Conservation (phyloP, 2,329 filamentous ascomycete species). For the Fusarium denticulatum region DNA sequence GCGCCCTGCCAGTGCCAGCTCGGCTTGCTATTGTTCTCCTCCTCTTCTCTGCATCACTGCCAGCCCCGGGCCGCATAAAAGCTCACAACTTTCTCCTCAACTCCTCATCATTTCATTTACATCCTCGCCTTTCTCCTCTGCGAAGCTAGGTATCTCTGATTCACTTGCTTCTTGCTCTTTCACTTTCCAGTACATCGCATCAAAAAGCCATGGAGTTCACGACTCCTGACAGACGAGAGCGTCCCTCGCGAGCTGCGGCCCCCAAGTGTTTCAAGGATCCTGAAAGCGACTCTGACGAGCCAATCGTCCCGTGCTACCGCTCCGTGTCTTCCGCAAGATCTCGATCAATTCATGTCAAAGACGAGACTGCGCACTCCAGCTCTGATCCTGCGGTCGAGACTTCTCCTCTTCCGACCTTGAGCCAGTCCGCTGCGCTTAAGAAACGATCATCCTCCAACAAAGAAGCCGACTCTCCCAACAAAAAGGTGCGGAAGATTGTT, state of each 20-base stretch:
- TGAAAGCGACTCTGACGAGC: conserved; percentile 1
- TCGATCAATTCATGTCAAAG: not conserved
- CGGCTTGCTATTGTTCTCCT: not conserved
- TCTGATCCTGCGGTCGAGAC: not conserved
- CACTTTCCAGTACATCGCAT: not conserved
- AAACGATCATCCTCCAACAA: conserved; percentile 1
- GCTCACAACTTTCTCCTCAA: not conserved
- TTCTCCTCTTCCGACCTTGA: not conserved
- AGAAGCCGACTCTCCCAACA: not conserved
- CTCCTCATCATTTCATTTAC: not conserved
- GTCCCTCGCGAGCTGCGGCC: conserved; percentile 13
- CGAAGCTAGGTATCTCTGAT: not conserved
- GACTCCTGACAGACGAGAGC: conserved; percentile 4
- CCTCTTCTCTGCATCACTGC: not conserved
- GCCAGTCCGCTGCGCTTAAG: not conserved
- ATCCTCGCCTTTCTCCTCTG: not conserved
- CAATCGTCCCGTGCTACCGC: not conserved
- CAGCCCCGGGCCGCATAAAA: not conserved
- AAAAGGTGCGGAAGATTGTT: conserved; percentile 10
- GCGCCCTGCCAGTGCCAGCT: conserved; percentile 1
- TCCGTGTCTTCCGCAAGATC: not conserved
- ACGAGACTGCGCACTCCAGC: not conserved
- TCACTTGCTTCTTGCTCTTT: not conserved
- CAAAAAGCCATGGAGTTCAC: not conserved
- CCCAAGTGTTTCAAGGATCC: conserved; percentile 2